Evolutionary conservation across 2,329 filamentous ascomycete species (phyloP).

Genomic region (Fusarium nurragi): DNA sequence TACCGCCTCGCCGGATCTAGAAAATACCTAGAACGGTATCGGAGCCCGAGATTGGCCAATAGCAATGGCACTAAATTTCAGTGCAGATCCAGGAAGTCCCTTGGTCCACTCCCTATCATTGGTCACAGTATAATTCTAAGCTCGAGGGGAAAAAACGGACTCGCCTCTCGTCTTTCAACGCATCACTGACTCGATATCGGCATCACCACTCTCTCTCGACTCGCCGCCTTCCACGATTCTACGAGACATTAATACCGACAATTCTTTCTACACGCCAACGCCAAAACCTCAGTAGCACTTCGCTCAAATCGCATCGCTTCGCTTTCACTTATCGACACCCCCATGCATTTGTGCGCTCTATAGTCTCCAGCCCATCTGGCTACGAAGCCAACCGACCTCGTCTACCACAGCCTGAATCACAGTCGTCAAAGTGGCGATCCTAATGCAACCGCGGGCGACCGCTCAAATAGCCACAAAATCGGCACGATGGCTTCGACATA

Average conservation of each 20-base stretch:
- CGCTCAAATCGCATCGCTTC: neutral
- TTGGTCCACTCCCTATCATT: slow-evolving; percentile 31
- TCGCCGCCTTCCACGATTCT: neutral
- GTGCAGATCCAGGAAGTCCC: slow-evolving; percentile 3
- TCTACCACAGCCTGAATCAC: slow-evolving; percentile 6
- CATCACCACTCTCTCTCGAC: slow-evolving; percentile 18
- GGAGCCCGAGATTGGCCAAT: slow-evolving; percentile 36
- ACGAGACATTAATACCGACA: neutral
- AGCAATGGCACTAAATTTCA: neutral
- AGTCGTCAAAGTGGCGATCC: slow-evolving; percentile 48
- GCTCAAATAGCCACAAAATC: slow-evolving; percentile 53
- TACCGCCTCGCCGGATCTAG: neutral
- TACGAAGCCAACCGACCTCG: slow-evolving; percentile 15
- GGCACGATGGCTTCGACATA: slow-evolving; percentile 55
- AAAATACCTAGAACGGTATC: slow-evolving; percentile 8
- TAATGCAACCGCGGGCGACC: slow-evolving; percentile 55
- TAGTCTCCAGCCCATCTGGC: slow-evolving; percentile 19
- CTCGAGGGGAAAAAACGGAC: slow-evolving; percentile 40
- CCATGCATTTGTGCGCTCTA: slow-evolving; percentile 15
- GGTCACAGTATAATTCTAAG: slow-evolving; percentile 22
- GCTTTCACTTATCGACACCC: neutral
- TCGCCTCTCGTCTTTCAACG: slow-evolving; percentile 23
- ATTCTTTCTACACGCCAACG: neutral
- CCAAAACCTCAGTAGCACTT: neutral
- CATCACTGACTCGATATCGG: slow-evolving; percentile 16